phyloP scores from a whole-genome alignment of 805 yeast genomes.

The Sugiyamaella chiloensis region DNA sequence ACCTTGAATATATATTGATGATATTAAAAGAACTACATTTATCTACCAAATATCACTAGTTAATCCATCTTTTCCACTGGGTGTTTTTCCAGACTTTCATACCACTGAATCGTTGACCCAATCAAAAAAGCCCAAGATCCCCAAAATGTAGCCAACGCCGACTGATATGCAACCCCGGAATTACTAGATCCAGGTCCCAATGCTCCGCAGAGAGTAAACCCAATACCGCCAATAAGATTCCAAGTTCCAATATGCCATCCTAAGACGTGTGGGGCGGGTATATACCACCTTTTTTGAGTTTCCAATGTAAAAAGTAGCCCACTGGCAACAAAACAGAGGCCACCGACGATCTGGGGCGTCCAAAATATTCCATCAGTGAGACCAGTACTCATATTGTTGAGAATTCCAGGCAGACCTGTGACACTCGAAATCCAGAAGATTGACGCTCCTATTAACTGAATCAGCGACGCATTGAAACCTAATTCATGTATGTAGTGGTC shows the following conservation, averaged over 20 bases:
- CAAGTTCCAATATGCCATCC: slow-evolving; percentile 21
- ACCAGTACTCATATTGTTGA: slow-evolving; percentile 13
- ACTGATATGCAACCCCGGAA: slow-evolving; percentile 16
- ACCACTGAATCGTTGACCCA: slow-evolving; percentile 17
- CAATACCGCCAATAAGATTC: slow-evolving; percentile 18
- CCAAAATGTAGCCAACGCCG: slow-evolving; percentile 19
- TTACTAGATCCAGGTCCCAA: slow-evolving; percentile 16
- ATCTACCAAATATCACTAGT: no score
- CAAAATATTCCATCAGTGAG: slow-evolving; percentile 17
- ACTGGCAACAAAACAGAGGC: slow-evolving; percentile 13
- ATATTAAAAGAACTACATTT: no score
- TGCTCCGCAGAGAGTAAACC: slow-evolving; percentile 20
- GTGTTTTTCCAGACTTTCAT: slow-evolving; percentile 17
- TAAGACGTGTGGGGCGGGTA: slow-evolving; percentile 13
- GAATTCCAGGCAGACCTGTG: slow-evolving; percentile 20
- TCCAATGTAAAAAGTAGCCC: slow-evolving; percentile 15
- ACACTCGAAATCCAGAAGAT: slow-evolving; percentile 19
- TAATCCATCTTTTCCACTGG: slow-evolving; percentile 17
- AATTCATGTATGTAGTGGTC: slow-evolving; percentile 14
- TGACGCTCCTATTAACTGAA: slow-evolving; percentile 16
- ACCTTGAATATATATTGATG: no score
- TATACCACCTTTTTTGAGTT: slow-evolving; percentile 17
- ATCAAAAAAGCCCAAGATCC: slow-evolving; percentile 20
- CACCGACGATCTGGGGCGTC: slow-evolving; percentile 20
- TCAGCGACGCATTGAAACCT: slow-evolving; percentile 14